These are phyloP conservation scores for Coprinellus micaceus DNA, from an alignment of 768 basidiomycete genomes.

Conservation along the genomic window DNA sequence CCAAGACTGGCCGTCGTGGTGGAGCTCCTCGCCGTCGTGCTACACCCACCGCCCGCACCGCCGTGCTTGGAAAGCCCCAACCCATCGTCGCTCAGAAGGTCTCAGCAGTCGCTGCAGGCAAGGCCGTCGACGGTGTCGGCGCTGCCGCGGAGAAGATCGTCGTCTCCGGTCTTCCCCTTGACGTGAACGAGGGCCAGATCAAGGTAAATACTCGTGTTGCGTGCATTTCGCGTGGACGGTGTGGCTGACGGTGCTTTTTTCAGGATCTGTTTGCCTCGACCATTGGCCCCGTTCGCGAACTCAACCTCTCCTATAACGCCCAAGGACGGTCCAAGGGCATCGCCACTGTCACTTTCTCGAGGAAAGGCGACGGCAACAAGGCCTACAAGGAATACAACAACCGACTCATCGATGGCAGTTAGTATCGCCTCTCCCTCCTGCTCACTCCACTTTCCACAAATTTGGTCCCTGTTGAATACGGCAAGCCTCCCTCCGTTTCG, in stretches of 20 bases:
- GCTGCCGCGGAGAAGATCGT: conserved; percentile 84
- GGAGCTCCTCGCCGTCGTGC: conserved; percentile 32
- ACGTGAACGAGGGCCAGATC: conserved; percentile 92
- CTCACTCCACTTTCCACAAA: conserved; percentile 28
- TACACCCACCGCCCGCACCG: conserved; percentile 42
- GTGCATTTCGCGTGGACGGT: too few relatives aligned
- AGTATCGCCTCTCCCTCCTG: conserved; percentile 69
- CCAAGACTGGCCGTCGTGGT: conserved; percentile 47
- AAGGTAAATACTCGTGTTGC: conserved; percentile 54
- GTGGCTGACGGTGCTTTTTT: too few relatives aligned
- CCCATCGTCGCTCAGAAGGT: conserved; percentile 47
- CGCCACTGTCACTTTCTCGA: conserved; percentile 81
- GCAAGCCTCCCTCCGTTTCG: conserved; percentile 13
- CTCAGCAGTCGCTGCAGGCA: conserved; percentile 40
- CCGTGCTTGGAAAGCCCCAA: conserved; percentile 56
- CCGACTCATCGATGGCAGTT: conserved; percentile 99
- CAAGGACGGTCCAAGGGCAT: conserved; percentile 87
- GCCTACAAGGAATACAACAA: conserved; percentile 95
- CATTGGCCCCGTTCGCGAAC: conserved; percentile 81
- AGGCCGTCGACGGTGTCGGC: conserved; percentile 38
- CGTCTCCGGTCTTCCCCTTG: conserved; percentile 87
- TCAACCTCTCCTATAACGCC: conserved; percentile 82
- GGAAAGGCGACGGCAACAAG: conserved; percentile 85
- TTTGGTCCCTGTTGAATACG: conserved; percentile 33
- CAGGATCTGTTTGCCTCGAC: conserved; percentile 93